These are phyloP conservation scores for Zizania palustris DNA, from an alignment of 202 grass and related monocot genomes.

Conservation along the genomic window DNA sequence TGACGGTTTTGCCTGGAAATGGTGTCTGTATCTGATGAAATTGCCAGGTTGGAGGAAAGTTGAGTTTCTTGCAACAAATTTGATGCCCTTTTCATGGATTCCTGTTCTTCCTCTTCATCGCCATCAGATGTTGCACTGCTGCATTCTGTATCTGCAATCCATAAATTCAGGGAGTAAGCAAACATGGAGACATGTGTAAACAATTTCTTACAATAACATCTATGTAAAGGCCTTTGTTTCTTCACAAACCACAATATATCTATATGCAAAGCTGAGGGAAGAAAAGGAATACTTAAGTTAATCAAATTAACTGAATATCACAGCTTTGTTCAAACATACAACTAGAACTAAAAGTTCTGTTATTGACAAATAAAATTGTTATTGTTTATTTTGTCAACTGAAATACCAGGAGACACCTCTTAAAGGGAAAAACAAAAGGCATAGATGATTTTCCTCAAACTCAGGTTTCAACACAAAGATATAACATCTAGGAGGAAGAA, in stretches of 20 bases:
- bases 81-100: background rate
- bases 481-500: background rate
- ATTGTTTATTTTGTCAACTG: background rate
- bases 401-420: background rate
- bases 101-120: background rate
- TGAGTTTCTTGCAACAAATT: background rate
- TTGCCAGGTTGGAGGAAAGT: background rate
- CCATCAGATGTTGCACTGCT: slow-evolving; percentile 25
- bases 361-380: background rate
- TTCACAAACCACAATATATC: slow-evolving; percentile 2
- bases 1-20: background rate
- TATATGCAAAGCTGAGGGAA: background rate
- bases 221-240: background rate
- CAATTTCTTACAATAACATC: background rate
- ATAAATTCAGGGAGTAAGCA: background rate
- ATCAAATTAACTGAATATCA: background rate
- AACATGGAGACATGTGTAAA: slow-evolving; percentile 13
- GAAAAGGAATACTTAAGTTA: background rate
- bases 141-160: slow-evolving; percentile 36
- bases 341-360: slow-evolving; percentile 13
- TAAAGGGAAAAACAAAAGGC: slow-evolving; percentile 16
- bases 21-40: slow-evolving; percentile 14
- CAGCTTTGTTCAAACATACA: slow-evolving; percentile 6
- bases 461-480: background rate
- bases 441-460: background rate